Conservation (phyloP, 176 grass and related monocot genomes). For the Aegilops tauschii region DNA sequence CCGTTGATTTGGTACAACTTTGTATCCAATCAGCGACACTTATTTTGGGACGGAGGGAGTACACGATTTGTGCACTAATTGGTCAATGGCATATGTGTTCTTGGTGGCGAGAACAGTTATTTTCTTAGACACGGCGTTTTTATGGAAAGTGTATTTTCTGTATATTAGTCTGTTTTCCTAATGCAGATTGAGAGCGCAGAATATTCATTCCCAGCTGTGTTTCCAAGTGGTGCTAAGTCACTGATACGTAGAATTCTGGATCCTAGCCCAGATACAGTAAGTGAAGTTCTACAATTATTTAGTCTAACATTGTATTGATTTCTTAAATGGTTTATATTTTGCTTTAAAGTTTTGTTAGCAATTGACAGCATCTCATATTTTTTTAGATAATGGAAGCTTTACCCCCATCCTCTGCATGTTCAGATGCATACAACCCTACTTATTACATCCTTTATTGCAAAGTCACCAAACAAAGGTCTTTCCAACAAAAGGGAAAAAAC, state of each 20-base stretch:
- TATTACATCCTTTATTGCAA: neutral
- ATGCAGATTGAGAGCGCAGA: constrained; percentile 78
- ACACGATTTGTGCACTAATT: neutral
- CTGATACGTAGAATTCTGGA: constrained; percentile 86
- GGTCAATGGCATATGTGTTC: constrained; percentile 5
- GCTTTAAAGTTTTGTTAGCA: neutral
- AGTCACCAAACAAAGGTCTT: neutral
- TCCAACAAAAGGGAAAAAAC: neutral
- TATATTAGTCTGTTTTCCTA: constrained; percentile 10
- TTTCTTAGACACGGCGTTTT: neutral
- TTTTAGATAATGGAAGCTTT: neutral
- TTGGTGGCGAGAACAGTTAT: neutral
- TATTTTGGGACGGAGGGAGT: too few species aligned
- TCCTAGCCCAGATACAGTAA: constrained; percentile 91
- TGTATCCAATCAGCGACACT: too few species aligned
- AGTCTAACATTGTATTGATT: constrained; percentile 12
- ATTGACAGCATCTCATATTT: neutral
- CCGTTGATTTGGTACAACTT: too few species aligned
- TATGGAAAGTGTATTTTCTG: constrained; percentile 1
- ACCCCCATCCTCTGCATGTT: neutral
- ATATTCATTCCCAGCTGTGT: constrained; percentile 85
- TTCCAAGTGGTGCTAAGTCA: constrained; percentile 72
- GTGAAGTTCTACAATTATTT: constrained; percentile 35
- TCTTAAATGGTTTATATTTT: neutral
- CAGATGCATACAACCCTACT: neutral